phyloP scores from a whole-genome alignment of 2,329 filamentous ascomycete species.

The Exutisphaerella laricina region DNA sequence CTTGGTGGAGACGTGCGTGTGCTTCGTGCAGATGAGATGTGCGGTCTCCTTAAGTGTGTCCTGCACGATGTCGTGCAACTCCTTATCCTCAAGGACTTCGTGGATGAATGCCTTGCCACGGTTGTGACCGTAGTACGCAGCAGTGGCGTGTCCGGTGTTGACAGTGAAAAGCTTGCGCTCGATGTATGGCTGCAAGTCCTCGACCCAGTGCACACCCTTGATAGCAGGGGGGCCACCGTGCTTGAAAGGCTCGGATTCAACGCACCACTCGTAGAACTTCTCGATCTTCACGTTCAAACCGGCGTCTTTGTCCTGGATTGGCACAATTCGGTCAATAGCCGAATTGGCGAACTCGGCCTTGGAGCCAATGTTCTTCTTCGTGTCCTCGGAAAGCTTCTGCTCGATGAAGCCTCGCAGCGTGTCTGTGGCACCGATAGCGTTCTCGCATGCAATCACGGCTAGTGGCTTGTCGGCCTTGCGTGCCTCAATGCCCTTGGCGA shows the following conservation, averaged over 20 bases:
- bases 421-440: conserved; percentile 91
- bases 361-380: conserved; percentile 61
- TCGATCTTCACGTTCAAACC: conserved; percentile 92
- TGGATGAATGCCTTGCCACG: conserved; percentile 81
- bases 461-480: conserved; percentile 64
- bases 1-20: conserved; percentile 60
- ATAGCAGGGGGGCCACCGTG: conserved; percentile 63
- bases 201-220: conserved; percentile 86
- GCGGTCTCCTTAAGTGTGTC: conserved; percentile 81
- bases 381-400: conserved; percentile 63
- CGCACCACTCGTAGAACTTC: conserved; percentile 99
- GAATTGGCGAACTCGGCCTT: conserved; percentile 93
- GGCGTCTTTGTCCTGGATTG: conserved; percentile 72
- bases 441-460: conserved; percentile 95
- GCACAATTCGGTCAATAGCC: conserved; percentile 96
- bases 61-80: conserved; percentile 74
- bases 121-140: conserved; percentile 91
- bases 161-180: conserved; percentile 99
- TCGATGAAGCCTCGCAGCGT: conserved; percentile 72
- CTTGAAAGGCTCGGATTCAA: conserved; percentile 80
- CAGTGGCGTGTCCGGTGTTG: conserved; percentile 95
- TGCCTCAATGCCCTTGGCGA: conserved; percentile 85
- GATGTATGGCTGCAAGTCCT: conserved; percentile 87
- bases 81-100: conserved; percentile 75
- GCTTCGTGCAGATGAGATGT: conserved; percentile 77